Conservation (phyloP, 108 stramenopile genomes). For the Bacterosira constricta region DNA sequence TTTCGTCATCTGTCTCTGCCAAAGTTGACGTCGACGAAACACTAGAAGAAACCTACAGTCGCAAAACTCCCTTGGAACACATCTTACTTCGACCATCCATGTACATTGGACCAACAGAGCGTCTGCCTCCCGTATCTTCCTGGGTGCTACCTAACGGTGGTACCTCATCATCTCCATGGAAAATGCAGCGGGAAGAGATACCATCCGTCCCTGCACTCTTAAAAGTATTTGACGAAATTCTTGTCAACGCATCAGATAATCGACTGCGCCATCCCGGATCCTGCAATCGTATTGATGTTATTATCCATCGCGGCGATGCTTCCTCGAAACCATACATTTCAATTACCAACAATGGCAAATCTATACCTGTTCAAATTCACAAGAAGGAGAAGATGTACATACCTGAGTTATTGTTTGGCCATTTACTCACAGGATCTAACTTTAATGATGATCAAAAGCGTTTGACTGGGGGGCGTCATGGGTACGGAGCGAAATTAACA, state of each 20-base stretch:
- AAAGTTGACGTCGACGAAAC: not conserved
- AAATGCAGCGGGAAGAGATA: constrained; percentile 38
- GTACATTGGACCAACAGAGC: constrained; percentile 67
- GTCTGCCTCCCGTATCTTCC: constrained; percentile 56
- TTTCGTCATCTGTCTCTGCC: not conserved
- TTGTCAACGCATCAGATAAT: constrained; percentile 96
- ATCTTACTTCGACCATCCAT: constrained; percentile 71
- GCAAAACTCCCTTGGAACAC: constrained; percentile 70
- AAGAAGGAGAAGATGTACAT: constrained; percentile 77
- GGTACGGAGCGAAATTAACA: constrained; percentile 90
- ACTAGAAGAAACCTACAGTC: constrained; percentile 58
- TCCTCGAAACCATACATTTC: constrained; percentile 59
- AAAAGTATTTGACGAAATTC: constrained; percentile 94
- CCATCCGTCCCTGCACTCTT: constrained; percentile 59
- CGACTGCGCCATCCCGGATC: constrained; percentile 69
- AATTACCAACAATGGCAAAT: constrained; percentile 84
- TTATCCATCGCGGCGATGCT: constrained; percentile 60
- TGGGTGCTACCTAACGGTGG: constrained; percentile 61
- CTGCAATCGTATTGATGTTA: constrained; percentile 74
- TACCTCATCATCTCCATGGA: not conserved
- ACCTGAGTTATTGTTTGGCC: constrained; percentile 98
- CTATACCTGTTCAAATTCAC: constrained; percentile 65
- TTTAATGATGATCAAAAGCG: constrained; percentile 97
- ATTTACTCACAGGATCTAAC: constrained; percentile 97
- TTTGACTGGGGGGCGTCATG: constrained; percentile 89